Conservation (phyloP, 2,329 filamentous ascomycete genomes). For the Fusarium decemcellulare region DNA sequence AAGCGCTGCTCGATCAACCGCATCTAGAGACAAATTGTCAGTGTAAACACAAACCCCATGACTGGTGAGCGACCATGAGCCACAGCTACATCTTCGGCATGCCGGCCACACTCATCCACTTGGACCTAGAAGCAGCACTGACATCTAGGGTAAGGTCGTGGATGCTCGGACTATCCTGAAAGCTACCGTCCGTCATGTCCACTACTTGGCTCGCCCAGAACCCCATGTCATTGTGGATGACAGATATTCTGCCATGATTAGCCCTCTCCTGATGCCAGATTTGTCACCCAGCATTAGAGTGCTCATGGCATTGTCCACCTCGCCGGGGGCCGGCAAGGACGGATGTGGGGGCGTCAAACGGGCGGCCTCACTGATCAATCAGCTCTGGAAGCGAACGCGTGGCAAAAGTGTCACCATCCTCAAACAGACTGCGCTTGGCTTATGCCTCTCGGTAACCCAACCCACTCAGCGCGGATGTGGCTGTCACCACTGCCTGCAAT, state of each 20-base stretch:
- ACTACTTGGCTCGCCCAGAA: constrained; percentile 1
- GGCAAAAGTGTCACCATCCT: constrained; percentile 33
- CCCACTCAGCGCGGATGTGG: neutral
- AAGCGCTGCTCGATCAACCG: too few relatives aligned
- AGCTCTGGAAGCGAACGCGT: constrained; percentile 32
- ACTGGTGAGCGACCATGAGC: too few relatives aligned
- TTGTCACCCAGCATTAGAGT: constrained; percentile 19
- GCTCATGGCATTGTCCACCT: neutral
- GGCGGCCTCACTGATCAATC: constrained; percentile 39
- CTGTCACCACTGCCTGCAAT: neutral
- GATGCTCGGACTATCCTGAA: neutral
- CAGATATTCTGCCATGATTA: constrained; percentile 22
- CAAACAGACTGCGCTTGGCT: constrained; percentile 5
- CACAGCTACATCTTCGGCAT: too few relatives aligned
- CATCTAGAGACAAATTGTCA: too few relatives aligned
- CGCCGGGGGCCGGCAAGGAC: constrained; percentile 25
- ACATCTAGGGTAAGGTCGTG: neutral
- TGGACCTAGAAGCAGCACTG: neutral
- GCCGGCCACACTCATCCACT: too few relatives aligned
- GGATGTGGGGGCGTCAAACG: constrained; percentile 32
- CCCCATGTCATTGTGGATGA: constrained; percentile 8
- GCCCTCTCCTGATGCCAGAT: constrained; percentile 18
- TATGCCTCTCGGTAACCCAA: constrained; percentile 5
- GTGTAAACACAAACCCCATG: too few relatives aligned
- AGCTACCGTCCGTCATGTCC: neutral